These are phyloP conservation scores for Spinacia oleracea DNA, from an alignment of 179 eudicot genomes.

Conservation along the genomic window DNA sequence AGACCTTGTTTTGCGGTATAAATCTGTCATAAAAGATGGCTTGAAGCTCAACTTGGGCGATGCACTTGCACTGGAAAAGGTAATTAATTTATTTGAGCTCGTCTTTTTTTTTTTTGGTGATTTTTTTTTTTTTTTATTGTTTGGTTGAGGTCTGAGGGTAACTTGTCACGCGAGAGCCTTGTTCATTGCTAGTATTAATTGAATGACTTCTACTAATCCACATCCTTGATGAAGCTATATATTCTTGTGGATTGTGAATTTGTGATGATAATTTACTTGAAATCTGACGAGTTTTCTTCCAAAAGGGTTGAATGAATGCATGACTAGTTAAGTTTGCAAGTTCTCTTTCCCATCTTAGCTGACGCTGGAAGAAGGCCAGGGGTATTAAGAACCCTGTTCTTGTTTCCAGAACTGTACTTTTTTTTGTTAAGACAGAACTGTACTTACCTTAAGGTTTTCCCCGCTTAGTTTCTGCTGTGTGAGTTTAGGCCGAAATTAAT, in stretches of 20 bases:
- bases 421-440: too few species aligned
- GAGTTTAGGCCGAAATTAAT: background rate
- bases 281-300: background rate
- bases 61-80: slow-evolving; percentile 91
- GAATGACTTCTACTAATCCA: background rate
- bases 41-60: slow-evolving; percentile 68
- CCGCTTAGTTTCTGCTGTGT: background rate
- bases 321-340: background rate
- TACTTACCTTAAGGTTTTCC: background rate
- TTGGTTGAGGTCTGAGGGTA: background rate
- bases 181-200: background rate
- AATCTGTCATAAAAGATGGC: slow-evolving; percentile 92
- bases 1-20: slow-evolving; percentile 84
- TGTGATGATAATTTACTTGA: background rate
- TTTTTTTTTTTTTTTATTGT: too few species aligned
- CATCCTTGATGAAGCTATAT: background rate
- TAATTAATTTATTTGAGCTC: slow-evolving; percentile 27
- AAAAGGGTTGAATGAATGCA: background rate
- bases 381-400: background rate
- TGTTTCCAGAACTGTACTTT: background rate
- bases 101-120: background rate
- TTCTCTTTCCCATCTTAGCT: background rate
- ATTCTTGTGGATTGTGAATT: background rate
- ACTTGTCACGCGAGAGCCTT: background rate
- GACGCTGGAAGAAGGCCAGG: background rate